Evolutionary conservation across 1,284 basidiomycete species (phyloP).

Genomic region (Pascua sp.): DNA sequence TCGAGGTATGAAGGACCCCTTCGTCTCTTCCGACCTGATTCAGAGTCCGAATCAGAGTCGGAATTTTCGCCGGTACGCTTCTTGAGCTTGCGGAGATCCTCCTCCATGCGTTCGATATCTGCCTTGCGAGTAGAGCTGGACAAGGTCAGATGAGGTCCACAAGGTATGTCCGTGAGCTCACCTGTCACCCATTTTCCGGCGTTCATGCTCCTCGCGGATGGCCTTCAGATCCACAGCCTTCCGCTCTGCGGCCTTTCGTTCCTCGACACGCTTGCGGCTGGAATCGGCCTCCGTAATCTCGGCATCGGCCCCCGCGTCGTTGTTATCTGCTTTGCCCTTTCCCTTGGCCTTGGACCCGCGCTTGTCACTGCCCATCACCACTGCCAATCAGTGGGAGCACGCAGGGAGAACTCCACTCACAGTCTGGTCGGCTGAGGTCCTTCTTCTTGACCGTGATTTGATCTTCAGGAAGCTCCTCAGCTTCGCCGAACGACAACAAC

Average conservation of each 20-base stretch:
- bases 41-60: constrained; percentile 39
- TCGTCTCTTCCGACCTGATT: constrained; percentile 25
- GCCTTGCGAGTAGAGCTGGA: constrained; percentile 63
- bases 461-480: constrained; percentile 62
- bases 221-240: constrained; percentile 58
- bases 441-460: constrained; percentile 64
- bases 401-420: constrained; percentile 54
- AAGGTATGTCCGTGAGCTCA: constrained; percentile 41
- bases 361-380: too few relatives aligned
- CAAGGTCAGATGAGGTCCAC: not conserved
- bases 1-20: constrained; percentile 66
- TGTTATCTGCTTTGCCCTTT: not conserved
- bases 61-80: constrained; percentile 39
- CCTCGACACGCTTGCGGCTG: not conserved
- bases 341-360: too few relatives aligned
- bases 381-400: too few relatives aligned
- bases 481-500: constrained; percentile 79
- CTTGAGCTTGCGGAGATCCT: constrained; percentile 71
- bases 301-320: constrained; percentile 3
- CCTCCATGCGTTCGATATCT: constrained; percentile 83
- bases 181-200: constrained; percentile 61
- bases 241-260: constrained; percentile 25
- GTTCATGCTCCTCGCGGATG: constrained; percentile 68
- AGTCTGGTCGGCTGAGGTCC: constrained; percentile 70
- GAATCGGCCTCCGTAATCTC: constrained; percentile 14